phyloP scores from a whole-genome alignment of 208 protist species.

The Leishmania guyanensis region DNA sequence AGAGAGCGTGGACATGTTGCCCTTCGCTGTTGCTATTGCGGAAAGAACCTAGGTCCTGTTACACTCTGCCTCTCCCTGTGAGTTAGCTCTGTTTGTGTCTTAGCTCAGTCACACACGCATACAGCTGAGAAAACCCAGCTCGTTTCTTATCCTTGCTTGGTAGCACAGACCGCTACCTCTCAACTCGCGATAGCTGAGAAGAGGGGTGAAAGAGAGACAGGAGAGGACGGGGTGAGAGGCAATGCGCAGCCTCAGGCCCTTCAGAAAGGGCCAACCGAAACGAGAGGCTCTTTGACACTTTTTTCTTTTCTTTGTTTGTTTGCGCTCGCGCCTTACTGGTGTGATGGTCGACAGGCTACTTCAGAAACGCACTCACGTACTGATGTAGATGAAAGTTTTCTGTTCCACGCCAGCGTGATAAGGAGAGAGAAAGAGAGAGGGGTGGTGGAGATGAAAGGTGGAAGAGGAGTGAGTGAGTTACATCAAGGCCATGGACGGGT shows the following conservation, averaged over 20 bases:
- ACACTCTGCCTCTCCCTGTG: slow-evolving; percentile 2
- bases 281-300: neutral
- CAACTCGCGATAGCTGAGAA: neutral
- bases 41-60: neutral
- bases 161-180: neutral
- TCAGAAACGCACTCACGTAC: neutral
- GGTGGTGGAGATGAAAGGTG: neutral
- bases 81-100: slow-evolving; percentile 1
- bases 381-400: neutral
- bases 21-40: neutral
- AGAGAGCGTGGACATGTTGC: slow-evolving; percentile 77
- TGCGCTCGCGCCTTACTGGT: too few species aligned
- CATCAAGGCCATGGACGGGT: neutral
- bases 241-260: neutral
- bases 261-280: neutral
- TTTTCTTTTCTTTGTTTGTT: neutral
- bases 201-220: neutral
- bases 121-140: neutral
- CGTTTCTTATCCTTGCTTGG: neutral
- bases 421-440: neutral
- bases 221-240: neutral
- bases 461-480: too few species aligned
- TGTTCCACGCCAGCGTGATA: neutral
- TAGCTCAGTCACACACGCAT: neutral
- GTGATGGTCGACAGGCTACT: neutral